Evolutionary conservation across 371 early-diverging fungal genomes (phyloP).

Genomic region (Coemansia sp.): DNA sequence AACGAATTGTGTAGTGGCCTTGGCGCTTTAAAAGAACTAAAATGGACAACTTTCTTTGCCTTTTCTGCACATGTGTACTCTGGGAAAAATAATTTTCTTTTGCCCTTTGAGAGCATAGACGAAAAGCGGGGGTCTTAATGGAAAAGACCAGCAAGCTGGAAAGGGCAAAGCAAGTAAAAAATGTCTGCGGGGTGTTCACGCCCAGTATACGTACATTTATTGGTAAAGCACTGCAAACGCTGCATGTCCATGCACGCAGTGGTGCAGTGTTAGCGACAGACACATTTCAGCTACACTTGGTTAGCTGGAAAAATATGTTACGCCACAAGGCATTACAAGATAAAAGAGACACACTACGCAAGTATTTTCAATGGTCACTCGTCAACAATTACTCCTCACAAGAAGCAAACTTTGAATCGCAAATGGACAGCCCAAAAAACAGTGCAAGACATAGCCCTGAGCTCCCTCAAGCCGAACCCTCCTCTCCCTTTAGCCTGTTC

Average conservation of each 20-base stretch:
- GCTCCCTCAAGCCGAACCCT: background rate
- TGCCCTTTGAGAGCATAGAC: background rate
- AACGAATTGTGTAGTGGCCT: background rate
- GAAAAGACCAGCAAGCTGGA: background rate
- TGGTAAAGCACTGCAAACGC: no score
- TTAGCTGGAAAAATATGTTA: background rate
- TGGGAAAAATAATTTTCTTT: background rate
- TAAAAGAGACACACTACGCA: background rate
- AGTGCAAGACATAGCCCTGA: background rate
- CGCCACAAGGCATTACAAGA: background rate
- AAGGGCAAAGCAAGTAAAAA: conserved; percentile 3
- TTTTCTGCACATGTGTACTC: background rate
- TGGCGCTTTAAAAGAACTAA: background rate
- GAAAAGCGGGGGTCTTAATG: background rate
- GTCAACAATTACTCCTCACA: background rate
- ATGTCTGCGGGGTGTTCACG: background rate
- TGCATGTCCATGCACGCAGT: background rate
- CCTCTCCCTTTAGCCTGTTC: background rate
- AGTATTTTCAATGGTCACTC: background rate
- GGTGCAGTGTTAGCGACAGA: background rate
- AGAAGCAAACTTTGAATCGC: background rate
- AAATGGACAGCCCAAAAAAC: background rate
- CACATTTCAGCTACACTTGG: background rate
- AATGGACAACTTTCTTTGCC: background rate
- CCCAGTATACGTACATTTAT: background rate